Evolutionary conservation across 2,329 filamentous ascomycete species (phyloP), one percentile per base, ranked within the genome.

Genomic region (Pseudogymnoascus sp.): DNA sequence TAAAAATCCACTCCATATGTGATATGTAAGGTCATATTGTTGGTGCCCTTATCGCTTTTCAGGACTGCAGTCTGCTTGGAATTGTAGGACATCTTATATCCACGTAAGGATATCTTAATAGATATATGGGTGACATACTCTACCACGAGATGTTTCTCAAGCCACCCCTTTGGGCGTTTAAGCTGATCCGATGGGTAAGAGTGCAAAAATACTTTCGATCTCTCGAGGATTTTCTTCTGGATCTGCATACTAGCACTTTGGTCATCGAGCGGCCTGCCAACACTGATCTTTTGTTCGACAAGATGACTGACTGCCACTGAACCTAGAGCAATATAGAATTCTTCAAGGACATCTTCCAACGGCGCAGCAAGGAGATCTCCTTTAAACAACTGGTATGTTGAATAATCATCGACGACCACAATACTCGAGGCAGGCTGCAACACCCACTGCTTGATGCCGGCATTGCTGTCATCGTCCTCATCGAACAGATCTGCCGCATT

Each of bases 331-430:
- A 84, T 75, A 73, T 99, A 99, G 65, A 99, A 93, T 1, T 82
- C 81, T 71, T 99, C 94, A 1, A 99, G 78, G 0, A 76, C 72
- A 65, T 97, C 94, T 70, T 99, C 94, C 72, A 96, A 90, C 0
- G 94, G 95, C 0, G 92, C 92, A 64, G 89, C 92, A 29, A 96
- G 81, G 31, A 99, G 79, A 64, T 85, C 84, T 60, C 91, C 84
- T 70, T 92, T 93, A 79, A 99, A 99, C 1, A 94, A 79, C 35
- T 88, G 87, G 72, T 93, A 96, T 69, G 89, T 92, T 68, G 90
- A 89, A 68, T 94, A 92, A 69, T 97, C 93, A 71, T 96, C 91
- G 9, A 92, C 78, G 61, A 96, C 82, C 41, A 94, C 86, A 67
- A 94, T 88, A 60, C 89, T 80, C 58, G 77, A 79, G 1, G 92